A percentile compares a stretch with the other conserved stretches of the same genome.
Conservation (phyloP, 2,329 filamentous ascomycete species). For the Juglanconis juglandina region DNA sequence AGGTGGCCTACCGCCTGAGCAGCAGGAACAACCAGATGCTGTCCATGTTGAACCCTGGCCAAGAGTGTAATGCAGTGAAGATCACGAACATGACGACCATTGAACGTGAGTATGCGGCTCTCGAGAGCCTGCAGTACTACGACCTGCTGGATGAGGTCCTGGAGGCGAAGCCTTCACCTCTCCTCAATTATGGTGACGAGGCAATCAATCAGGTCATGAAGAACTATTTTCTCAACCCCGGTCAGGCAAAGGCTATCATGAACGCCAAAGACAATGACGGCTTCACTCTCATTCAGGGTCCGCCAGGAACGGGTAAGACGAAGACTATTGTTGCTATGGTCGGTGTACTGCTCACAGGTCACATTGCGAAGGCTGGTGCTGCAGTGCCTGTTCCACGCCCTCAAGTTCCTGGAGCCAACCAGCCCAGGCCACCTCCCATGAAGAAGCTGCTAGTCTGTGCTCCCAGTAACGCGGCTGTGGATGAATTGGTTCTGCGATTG, state of each 20-base stretch:
- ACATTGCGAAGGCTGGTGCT: conserved; percentile 37
- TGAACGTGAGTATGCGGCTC: conserved; percentile 89
- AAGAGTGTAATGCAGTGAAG: conserved; percentile 70
- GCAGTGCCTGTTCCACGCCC: conserved; percentile 46
- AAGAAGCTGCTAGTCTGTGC: conserved; percentile 96
- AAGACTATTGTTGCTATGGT: conserved; percentile 98
- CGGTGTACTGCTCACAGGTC: conserved; percentile 72
- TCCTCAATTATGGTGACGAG: conserved; percentile 75
- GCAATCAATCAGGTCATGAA: conserved; percentile 65
- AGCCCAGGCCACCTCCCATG: conserved; percentile 28
- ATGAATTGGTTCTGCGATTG: conserved; percentile 89
- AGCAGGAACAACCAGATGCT: conserved; percentile 61
- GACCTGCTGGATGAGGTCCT: conserved; percentile 89
- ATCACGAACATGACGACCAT: conserved; percentile 92
- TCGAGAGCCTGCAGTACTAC: conserved; percentile 90
- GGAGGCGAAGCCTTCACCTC: conserved; percentile 82
- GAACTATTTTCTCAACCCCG: conserved; percentile 81
- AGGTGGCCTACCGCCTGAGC: conserved; percentile 82
- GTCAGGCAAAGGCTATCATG: conserved; percentile 86
- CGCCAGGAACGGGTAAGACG: conserved; percentile 94
- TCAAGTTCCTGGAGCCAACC: conserved; percentile 32
- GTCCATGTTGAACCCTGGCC: conserved; percentile 63
- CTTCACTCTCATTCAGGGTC: conserved; percentile 93
- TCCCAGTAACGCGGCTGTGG: conserved; percentile 97
- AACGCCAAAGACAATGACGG: conserved; percentile 94